Evolutionary conservation across 139 green algal species (phyloP).

Genomic region (Chlamydomonas sp.): DNA sequence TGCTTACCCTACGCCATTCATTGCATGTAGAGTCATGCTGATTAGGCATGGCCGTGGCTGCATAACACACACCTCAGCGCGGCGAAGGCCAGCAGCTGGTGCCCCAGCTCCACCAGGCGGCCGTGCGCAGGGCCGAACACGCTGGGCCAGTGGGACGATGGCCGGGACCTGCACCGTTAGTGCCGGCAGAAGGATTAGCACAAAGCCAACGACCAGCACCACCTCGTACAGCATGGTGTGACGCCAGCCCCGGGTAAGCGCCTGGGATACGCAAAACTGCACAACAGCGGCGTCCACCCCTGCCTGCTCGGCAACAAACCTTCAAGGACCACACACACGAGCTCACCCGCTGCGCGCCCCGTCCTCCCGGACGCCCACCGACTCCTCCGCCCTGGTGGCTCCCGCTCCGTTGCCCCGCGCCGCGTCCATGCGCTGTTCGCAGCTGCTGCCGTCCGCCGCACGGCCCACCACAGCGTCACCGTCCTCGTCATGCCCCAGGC

Average conservation of each 20-base stretch:
- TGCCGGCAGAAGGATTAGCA: neutral
- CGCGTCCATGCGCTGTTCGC: neutral
- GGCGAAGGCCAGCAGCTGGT: neutral
- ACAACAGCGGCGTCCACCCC: no score
- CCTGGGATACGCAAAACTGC: no score
- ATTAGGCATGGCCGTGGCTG: neutral
- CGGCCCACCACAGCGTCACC: neutral
- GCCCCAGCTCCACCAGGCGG: conserved; percentile 14
- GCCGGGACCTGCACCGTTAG: neutral
- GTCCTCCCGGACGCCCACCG: no score
- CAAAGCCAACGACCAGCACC: neutral
- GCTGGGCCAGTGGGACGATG: neutral
- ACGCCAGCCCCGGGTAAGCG: no score
- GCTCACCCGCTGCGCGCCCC: no score
- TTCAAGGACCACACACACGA: no score
- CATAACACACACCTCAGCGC: neutral
- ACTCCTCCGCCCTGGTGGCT: neutral
- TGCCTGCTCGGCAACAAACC: no score
- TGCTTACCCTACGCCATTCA: no score
- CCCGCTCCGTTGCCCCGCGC: neutral
- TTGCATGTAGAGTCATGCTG: neutral
- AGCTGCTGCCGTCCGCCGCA: neutral
- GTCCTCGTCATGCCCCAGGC: neutral
- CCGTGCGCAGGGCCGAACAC: conserved; percentile 5
- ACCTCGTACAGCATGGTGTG: no score